Conservation (phyloP, 495 filamentous ascomycete species). For the Talaromyces borbonicus region DNA sequence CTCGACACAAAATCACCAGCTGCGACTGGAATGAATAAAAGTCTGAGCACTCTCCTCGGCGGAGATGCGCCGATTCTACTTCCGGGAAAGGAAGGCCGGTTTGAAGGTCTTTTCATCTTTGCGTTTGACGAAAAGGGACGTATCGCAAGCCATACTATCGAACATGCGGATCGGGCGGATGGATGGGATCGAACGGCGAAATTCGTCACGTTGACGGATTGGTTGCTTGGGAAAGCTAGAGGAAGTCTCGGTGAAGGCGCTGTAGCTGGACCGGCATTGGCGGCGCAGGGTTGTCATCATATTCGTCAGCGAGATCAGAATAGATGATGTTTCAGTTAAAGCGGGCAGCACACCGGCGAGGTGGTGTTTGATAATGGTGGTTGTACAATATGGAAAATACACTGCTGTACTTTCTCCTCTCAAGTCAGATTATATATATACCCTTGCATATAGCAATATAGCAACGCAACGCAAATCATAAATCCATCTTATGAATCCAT, state of each 20-base stretch:
- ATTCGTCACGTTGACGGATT: slow-evolving; percentile 80
- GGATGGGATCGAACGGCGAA: slow-evolving; percentile 60
- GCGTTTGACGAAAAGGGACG: slow-evolving; percentile 88
- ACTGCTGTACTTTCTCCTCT: neutral
- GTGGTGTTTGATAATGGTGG: neutral
- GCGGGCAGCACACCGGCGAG: neutral
- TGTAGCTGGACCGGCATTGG: slow-evolving; percentile 15
- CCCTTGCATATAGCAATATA: slow-evolving; percentile 7
- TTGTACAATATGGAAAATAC: neutral
- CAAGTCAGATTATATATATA: neutral
- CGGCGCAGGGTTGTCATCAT: slow-evolving; percentile 17
- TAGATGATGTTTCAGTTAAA: neutral
- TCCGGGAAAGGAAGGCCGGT: slow-evolving; percentile 48
- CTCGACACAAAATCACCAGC: slow-evolving; percentile 12
- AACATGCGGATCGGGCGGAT: slow-evolving; percentile 74
- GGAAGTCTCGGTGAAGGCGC: slow-evolving; percentile 26
- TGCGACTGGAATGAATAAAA: slow-evolving; percentile 26
- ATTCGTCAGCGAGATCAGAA: neutral
- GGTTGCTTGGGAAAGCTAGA: slow-evolving; percentile 62
- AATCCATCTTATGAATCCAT: too few species aligned
- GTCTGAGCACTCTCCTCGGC: slow-evolving; percentile 34
- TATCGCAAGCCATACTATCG: slow-evolving; percentile 80
- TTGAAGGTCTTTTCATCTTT: slow-evolving; percentile 77
- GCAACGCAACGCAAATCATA: too few species aligned
- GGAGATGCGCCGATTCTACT: slow-evolving; percentile 65